These are phyloP conservation scores for Geotrichum cucujoidarum DNA, from an alignment of 1,139 yeast genomes.

Conservation along the genomic window DNA sequence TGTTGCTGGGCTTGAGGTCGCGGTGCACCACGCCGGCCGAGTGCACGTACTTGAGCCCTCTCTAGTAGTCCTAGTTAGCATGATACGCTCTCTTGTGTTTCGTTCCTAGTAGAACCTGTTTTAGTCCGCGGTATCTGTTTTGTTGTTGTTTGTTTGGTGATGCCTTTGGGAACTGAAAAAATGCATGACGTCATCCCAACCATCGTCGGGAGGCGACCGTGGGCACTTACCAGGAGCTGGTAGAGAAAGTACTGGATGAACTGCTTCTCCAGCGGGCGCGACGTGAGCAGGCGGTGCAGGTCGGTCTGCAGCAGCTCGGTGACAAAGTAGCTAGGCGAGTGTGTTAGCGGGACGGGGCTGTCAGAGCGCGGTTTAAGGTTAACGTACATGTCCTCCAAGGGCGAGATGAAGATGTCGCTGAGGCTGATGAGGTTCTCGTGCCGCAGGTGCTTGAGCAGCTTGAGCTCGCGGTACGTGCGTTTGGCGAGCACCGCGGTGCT, in stretches of 20 bases:
- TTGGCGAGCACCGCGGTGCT: constrained; percentile 92
- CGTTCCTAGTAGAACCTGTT: too few relatives aligned
- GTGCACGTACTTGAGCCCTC: constrained; percentile 93
- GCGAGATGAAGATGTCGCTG: constrained; percentile 91
- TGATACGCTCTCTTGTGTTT: too few relatives aligned
- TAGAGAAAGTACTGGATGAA: constrained; percentile 94
- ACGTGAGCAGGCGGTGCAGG: constrained; percentile 80
- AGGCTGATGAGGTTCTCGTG: constrained; percentile 92
- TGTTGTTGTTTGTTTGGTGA: too few relatives aligned
- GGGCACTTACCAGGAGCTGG: constrained; percentile 54
- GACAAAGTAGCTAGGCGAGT: constrained; percentile 65
- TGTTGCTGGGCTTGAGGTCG: constrained; percentile 89
- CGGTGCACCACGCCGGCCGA: constrained; percentile 96
- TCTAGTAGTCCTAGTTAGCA: constrained; percentile 14
- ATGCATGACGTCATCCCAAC: too few relatives aligned
- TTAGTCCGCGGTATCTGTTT: too few relatives aligned
- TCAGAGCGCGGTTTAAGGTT: background rate
- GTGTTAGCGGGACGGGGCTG: background rate
- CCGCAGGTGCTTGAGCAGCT: constrained; percentile 82
- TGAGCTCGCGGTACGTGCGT: constrained; percentile 92
- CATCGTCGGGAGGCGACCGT: too few relatives aligned
- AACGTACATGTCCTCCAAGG: constrained; percentile 72
- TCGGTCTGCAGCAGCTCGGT: constrained; percentile 97
- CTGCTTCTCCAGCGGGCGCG: constrained; percentile 92
- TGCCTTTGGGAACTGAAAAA: too few relatives aligned